phyloP scores from a whole-genome alignment of 2,329 filamentous ascomycete species.

The Lachnellula willkommii region DNA sequence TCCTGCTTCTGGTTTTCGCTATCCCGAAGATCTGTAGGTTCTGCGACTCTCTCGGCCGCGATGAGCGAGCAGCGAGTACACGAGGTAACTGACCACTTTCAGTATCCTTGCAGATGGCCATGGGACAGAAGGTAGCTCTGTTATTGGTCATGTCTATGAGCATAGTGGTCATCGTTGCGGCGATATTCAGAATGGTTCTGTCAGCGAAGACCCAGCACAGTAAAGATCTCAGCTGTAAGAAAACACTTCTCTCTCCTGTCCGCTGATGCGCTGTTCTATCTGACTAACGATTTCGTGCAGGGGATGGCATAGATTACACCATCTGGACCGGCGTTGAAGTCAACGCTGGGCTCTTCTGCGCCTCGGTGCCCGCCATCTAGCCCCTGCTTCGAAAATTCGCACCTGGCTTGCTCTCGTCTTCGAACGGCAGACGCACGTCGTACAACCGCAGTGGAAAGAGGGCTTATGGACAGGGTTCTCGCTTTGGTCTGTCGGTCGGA shows the following conservation, averaged over 20 bases:
- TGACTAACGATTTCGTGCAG: background rate
- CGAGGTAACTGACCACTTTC: background rate
- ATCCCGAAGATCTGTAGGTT: constrained; percentile 18
- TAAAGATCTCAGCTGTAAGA: constrained; percentile 15
- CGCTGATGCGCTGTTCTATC: background rate
- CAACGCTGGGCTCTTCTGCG: constrained; percentile 15
- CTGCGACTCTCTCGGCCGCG: background rate
- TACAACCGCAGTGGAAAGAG: too few species aligned
- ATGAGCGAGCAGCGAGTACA: background rate
- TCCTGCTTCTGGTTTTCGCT: constrained; percentile 18
- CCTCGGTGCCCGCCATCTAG: constrained; percentile 14
- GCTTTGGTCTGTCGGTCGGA: too few species aligned
- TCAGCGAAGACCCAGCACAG: background rate
- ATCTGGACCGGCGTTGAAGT: constrained; percentile 19
- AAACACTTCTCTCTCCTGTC: background rate
- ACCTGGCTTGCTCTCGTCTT: constrained; percentile 1
- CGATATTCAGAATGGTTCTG: too few species aligned
- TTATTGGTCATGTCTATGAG: too few species aligned
- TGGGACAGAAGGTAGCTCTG: too few species aligned
- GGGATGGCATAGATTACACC: constrained; percentile 12
- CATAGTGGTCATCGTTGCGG: too few species aligned
- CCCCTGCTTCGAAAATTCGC: constrained; percentile 14
- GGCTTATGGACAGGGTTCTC: too few species aligned
- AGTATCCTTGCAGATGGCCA: background rate
- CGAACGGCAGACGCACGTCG: too few species aligned